phyloP scores from a whole-genome alignment of 352 stramenopile genomes.

The Globisporangium viniferum region DNA sequence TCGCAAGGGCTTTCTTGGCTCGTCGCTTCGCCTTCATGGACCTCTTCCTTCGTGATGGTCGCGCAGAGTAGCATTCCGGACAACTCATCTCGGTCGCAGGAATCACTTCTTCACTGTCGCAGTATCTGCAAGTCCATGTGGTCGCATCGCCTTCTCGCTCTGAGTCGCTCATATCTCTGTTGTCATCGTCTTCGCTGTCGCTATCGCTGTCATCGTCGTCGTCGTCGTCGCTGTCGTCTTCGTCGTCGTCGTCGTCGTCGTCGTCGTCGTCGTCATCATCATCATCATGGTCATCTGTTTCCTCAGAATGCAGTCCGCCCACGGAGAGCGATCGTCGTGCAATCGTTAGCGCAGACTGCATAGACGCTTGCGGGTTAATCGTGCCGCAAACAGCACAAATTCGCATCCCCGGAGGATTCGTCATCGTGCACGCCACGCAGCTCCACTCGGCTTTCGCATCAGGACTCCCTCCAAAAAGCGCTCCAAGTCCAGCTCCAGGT shows the following conservation, averaged over 20 bases:
- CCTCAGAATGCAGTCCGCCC: constrained; percentile 19
- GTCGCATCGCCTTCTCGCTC: constrained; percentile 12
- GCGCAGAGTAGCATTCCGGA: constrained; percentile 32
- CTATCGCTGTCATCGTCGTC: constrained; percentile 26
- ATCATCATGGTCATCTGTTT: constrained; percentile 13
- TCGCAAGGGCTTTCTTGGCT: constrained; percentile 20
- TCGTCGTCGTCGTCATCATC: constrained; percentile 21
- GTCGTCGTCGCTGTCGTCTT: constrained; percentile 26
- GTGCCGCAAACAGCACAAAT: constrained; percentile 58
- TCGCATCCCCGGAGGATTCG: constrained; percentile 48
- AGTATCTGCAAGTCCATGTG: constrained; percentile 33
- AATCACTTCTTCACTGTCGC: constrained; percentile 18
- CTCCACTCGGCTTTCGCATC: constrained; percentile 42
- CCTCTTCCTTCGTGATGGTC: constrained; percentile 22
- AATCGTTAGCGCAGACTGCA: constrained; percentile 38
- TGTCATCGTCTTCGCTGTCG: constrained; percentile 29
- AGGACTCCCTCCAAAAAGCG: neutral
- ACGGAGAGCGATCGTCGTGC: constrained; percentile 20
- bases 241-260: constrained; percentile 20
- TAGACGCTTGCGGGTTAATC: constrained; percentile 56
- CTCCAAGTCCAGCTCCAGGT: constrained; percentile 1
- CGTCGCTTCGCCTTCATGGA: constrained; percentile 22
- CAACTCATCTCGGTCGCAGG: constrained; percentile 27
- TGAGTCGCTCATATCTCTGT: constrained; percentile 8
- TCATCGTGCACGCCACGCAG: constrained; percentile 70